Conservation (phyloP, 768 basidiomycete genomes). For the Cubamyces lactineus region DNA sequence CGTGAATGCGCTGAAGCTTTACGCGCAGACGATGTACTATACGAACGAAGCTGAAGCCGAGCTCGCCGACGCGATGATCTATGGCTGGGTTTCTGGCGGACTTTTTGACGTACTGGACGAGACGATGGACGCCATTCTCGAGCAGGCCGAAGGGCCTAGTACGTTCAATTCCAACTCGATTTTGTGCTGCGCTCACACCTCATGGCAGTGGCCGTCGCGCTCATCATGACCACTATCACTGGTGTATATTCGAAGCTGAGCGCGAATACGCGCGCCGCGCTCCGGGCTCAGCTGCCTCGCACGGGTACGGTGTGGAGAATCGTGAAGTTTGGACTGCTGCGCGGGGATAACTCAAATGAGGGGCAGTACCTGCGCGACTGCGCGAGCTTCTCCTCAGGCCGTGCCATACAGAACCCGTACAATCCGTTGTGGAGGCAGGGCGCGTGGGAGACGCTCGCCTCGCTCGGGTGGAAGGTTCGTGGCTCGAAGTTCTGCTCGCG, state of each 20-base stretch:
- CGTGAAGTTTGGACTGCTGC: neutral
- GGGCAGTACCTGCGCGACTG: neutral
- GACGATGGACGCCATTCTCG: neutral
- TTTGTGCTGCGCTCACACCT: neutral
- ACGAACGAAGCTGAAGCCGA: neutral
- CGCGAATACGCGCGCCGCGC: neutral
- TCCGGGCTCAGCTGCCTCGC: constrained; percentile 5
- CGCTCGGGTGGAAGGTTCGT: neutral
- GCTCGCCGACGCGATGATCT: neutral
- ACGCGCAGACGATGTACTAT: neutral
- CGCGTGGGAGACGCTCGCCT: constrained; percentile 10
- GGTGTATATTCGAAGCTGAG: neutral
- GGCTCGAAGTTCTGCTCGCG: neutral
- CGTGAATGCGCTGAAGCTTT: neutral
- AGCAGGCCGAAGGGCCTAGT: neutral
- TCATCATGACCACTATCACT: neutral
- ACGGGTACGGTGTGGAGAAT: neutral
- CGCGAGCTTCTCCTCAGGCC: neutral
- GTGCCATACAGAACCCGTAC: neutral
- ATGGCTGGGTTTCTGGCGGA: neutral
- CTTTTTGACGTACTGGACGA: constrained; percentile 5
- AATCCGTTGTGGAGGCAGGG: constrained; percentile 8
- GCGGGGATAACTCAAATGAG: neutral
- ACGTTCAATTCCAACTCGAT: neutral
- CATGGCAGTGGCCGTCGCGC: neutral